Evolutionary conservation across 2,329 filamentous ascomycete species (phyloP).

Genomic region (Ophiostoma ulmi): DNA sequence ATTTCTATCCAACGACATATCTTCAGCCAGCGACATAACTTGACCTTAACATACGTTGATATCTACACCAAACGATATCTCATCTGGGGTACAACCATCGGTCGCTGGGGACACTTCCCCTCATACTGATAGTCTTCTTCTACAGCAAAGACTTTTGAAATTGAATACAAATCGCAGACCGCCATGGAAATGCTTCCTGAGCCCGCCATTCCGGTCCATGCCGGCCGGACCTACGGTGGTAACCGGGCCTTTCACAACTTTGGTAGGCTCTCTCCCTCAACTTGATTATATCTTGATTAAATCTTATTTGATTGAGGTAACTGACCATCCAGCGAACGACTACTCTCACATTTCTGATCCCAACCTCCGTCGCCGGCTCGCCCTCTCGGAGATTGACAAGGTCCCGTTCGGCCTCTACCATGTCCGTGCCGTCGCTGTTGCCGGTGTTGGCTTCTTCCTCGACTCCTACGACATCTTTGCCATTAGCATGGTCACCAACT

Average conservation of each 20-base stretch:
- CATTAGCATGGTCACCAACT: constrained; percentile 65
- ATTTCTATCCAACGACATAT: background rate
- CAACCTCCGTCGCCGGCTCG: constrained; percentile 69
- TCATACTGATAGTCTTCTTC: background rate
- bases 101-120: background rate
- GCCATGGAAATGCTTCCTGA: constrained; percentile 40
- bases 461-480: constrained; percentile 80
- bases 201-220: constrained; percentile 28
- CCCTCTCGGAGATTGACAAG: constrained; percentile 74
- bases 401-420: constrained; percentile 70
- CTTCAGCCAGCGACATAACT: background rate
- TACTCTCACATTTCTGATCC: constrained; percentile 61
- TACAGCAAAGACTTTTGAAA: background rate
- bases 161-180: background rate
- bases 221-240: constrained; percentile 50
- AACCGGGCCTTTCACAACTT: constrained; percentile 71
- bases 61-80: background rate
- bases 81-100: constrained; percentile 3
- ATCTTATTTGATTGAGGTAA: background rate
- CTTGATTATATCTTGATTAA: background rate
- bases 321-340: constrained; percentile 33
- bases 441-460: constrained; percentile 78
- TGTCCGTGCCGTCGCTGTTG: constrained; percentile 67
- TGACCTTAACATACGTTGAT: background rate
- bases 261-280: constrained; percentile 28